A percentile compares a stretch with the other conserved stretches of the same genome.
Conservation (phyloP, 768 basidiomycete species). For the Collybia mongolica region DNA sequence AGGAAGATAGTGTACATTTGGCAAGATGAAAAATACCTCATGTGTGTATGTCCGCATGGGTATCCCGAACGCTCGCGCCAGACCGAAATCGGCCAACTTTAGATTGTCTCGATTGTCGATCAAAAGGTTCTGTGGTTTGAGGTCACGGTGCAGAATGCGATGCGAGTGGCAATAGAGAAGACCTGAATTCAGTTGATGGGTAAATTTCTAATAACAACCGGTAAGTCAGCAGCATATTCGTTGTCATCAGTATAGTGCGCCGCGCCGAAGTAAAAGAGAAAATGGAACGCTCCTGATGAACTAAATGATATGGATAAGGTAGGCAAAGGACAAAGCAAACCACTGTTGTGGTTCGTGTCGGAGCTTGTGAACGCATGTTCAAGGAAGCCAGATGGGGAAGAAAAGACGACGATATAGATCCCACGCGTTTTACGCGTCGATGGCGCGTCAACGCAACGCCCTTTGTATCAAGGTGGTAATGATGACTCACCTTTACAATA, state of each 20-base stretch:
- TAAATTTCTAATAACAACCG: slow-evolving; percentile 75
- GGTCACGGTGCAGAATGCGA: slow-evolving; percentile 93
- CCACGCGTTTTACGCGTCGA: slow-evolving; percentile 18
- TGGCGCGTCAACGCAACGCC: slow-evolving; percentile 13
- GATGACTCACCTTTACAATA: slow-evolving; percentile 73
- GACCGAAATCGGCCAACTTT: slow-evolving; percentile 95
- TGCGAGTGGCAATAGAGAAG: slow-evolving; percentile 94
- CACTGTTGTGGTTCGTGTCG: neutral
- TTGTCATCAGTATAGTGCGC: neutral
- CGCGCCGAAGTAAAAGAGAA: neutral
- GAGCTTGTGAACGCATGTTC: neutral
- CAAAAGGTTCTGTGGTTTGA: slow-evolving; percentile 95
- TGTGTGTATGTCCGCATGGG: slow-evolving; percentile 99
- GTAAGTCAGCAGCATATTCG: neutral
- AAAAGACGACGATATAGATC: neutral
- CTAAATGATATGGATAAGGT: too few relatives aligned
- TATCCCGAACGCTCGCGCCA: slow-evolving; percentile 96
- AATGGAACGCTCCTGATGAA: neutral
- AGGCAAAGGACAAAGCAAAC: too few relatives aligned
- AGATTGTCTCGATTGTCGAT: slow-evolving; percentile 89
- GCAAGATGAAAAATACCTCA: slow-evolving; percentile 57
- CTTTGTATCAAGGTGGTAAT: neutral
- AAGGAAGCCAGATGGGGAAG: neutral
- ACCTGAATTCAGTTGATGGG: slow-evolving; percentile 88
- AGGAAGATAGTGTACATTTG: slow-evolving; percentile 1